Base-by-base conservation (phyloP, 1,284 basidiomycete species). In the Cerioporus squamosus region DNA sequence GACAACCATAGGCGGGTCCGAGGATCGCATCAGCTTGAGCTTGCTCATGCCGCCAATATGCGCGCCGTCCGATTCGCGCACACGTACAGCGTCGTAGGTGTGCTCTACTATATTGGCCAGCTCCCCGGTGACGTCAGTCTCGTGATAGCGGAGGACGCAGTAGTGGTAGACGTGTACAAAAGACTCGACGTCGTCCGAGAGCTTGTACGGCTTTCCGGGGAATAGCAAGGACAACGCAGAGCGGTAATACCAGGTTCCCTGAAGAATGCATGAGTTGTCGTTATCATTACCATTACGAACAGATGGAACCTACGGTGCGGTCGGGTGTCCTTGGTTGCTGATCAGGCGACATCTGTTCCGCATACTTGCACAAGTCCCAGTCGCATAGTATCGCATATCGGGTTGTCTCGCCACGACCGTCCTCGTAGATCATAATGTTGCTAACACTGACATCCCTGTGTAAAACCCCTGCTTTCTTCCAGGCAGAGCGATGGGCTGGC, bases 231-330 rank as follows among this genome's bases (percentile, higher is more conserved):
- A 33, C 17, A 61, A n/a, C 18, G 52, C 55, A 3, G 63, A 65
- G 40, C 52, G 57, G 53, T 56, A 65, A 12, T 46, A 44, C 61
- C 63, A 62, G 2, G 61, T 62, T 4, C 63, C 63, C 63, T 65
- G 38, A 8, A 26, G 26, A 4, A 4, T 8, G 5, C 5, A 8
- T 26, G 26, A 26, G 26, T 26, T 3, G 3, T 8, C 26, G 26
- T 26, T 26, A n/a, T n/a, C n/a, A n/a, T n/a, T 8, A 8, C 3
- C 26, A 26, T 26, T 8, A 26, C 3, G 5, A 26, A 26, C 8
- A 26, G 26, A 26, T 8, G 8, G 31, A 1, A 43, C 50, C 1
- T 9, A 51, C 50, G 8, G 36, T 39, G 24, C 17, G 39, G 12
- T 43, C 40, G 15, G 17, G 15, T 15, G 24, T 6, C 26, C 40